These are phyloP conservation scores for Rhodomyrtus psidioides DNA, from an alignment of 441 rosid species.

Conservation along the genomic window DNA sequence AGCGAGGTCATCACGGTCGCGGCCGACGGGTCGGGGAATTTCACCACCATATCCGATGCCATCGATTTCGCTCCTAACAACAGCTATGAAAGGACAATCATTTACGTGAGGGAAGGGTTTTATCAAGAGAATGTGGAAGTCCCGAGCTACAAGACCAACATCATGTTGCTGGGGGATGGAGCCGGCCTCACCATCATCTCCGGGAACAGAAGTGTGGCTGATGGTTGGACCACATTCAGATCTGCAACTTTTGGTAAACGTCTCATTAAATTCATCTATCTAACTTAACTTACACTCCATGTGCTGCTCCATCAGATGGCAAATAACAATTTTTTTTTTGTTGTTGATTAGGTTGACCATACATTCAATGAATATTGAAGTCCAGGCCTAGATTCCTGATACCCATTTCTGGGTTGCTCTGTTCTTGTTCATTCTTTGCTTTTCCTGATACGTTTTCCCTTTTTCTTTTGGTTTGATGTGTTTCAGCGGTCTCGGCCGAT, in stretches of 20 bases:
- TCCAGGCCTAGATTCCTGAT: background rate
- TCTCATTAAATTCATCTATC: background rate
- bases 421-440: background rate
- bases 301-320: background rate
- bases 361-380: background rate
- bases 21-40: constrained; percentile 67
- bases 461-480: background rate
- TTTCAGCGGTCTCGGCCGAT: constrained; percentile 70
- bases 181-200: constrained; percentile 47
- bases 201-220: constrained; percentile 54
- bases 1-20: constrained; percentile 52
- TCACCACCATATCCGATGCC: constrained; percentile 54
- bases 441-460: background rate
- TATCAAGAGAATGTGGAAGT: constrained; percentile 64
- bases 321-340: background rate
- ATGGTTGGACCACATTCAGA: constrained; percentile 88
- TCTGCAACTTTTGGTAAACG: constrained; percentile 70
- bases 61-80: constrained; percentile 55
- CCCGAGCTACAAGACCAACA: constrained; percentile 37
- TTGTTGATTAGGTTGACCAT: background rate
- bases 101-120: constrained; percentile 46
- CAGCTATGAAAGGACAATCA: constrained; percentile 39
- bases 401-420: background rate
- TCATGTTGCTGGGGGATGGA: constrained; percentile 69
- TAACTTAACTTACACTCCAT: background rate